phyloP scores from a whole-genome alignment of 2,329 filamentous ascomycete species.

The Aspergillus ruber region DNA sequence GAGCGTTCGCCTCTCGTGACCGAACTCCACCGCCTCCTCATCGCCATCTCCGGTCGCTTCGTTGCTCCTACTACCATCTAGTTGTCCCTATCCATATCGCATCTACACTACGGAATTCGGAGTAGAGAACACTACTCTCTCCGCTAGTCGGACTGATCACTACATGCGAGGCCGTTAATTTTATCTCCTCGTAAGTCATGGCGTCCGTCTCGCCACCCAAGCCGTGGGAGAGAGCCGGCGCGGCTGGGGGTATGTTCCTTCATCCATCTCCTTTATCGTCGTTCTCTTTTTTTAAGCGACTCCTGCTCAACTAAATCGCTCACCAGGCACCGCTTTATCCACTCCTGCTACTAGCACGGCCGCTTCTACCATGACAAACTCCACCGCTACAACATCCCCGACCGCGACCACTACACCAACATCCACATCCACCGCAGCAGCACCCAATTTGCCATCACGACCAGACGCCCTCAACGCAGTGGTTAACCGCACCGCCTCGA shows the following conservation, averaged over 20 bases:
- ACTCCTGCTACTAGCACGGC: conserved; percentile 17
- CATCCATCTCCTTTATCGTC: background rate
- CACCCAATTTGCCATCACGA: conserved; percentile 71
- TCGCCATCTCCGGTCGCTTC: conserved; percentile 3
- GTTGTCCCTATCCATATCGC: conserved; percentile 13
- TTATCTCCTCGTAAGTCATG: conserved; percentile 35
- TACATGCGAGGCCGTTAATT: conserved; percentile 26
- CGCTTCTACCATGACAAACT: conserved; percentile 29
- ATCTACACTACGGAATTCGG: conserved; percentile 6
- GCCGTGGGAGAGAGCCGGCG: conserved; percentile 83
- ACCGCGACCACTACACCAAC: conserved; percentile 35
- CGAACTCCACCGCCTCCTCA: conserved; percentile 6
- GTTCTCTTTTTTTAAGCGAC: conserved; percentile 1
- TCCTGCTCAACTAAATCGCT: conserved; percentile 1
- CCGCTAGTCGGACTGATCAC: conserved; percentile 9
- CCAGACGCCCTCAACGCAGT: conserved; percentile 71
- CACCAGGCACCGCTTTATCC: conserved; percentile 21
- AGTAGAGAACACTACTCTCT: conserved; percentile 1
- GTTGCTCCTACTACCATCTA: background rate
- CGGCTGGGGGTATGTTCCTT: conserved; percentile 47
- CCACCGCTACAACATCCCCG: conserved; percentile 12
- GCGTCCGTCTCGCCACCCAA: conserved; percentile 78
- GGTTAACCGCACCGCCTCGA: conserved; percentile 81
- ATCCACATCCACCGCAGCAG: conserved; percentile 36
- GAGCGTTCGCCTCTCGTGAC: conserved; percentile 10